Evolutionary conservation across 495 filamentous ascomycete species (phyloP), one percentile per base, ranked within the genome.

Genomic region (Penicillium silybi): DNA sequence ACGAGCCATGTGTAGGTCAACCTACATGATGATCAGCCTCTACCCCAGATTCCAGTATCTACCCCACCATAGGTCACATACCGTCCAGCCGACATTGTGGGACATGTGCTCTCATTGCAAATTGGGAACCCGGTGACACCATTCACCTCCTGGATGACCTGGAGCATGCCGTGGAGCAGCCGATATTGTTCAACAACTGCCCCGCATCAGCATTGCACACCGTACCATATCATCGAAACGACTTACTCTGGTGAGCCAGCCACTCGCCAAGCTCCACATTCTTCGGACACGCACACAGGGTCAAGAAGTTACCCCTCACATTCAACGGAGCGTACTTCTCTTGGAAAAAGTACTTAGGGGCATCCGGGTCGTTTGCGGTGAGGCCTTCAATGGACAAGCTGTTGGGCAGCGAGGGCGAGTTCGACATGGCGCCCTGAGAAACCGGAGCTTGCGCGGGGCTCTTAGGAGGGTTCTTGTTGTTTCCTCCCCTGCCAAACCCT

Each of bases 231-330:
- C 16, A 29, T 20, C 50, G 34, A 20, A 20, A 34, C 19, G 22
- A 34, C 76, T 70, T 75, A 95, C 92, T 86, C 81, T 96, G 92
- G 70, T 96, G 91, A 47, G 91, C 90, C 53, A 95, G 73, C 92
- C 92, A 97, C 63, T 97, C 92, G 27, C 90, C 91, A 53, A 88
- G 79, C 65, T 96, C 92, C 23, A 96, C 86, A 45, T 89, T 86
- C 67, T 88, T 88, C 8, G 92, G 92, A 63, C 88, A 87, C 44
- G 88, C 88, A 58, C 90, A 92, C 39, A 97, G 71, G 18, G 92
- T 96, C 87, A 95, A 89, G 66, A 96, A 96, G 70, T 96, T 97
- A 40, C 92, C 92, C 71, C 89, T 95, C 54, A 96, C 92, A 51
- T 95, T 92, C 54, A 95, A 80, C 58, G 85, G 86, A 39, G 87